These are phyloP conservation scores for Hyphopichia fennica DNA, from an alignment of 1,139 yeast species.

Conservation along the genomic window DNA sequence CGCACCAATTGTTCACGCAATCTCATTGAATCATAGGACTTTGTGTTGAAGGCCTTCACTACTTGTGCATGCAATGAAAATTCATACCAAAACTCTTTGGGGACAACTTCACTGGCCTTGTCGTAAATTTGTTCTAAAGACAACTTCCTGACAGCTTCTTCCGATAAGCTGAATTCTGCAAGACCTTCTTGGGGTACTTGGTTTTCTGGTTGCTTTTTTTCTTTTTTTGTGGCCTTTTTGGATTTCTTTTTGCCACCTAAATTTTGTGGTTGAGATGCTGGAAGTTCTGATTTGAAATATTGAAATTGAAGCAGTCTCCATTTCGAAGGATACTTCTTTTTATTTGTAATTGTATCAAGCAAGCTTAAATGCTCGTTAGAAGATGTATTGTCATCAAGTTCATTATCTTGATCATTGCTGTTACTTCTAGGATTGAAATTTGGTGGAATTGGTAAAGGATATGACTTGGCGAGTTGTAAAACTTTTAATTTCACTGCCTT, in stretches of 20 bases:
- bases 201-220: conserved; percentile 5
- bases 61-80: conserved; percentile 62
- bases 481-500: conserved; percentile 45
- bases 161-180: conserved; percentile 43
- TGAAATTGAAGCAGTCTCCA: conserved; percentile 61
- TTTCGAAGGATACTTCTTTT: conserved; percentile 49
- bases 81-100: conserved; percentile 62
- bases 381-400: conserved; percentile 17
- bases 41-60: conserved; percentile 71
- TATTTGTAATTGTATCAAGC: conserved; percentile 51
- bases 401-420: conserved; percentile 6
- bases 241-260: conserved; percentile 3
- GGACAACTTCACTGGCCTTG: conserved; percentile 57
- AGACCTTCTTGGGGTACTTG: conserved; percentile 38
- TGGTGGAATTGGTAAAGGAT: conserved; percentile 53
- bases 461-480: conserved; percentile 51
- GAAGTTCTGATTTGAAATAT: conserved; percentile 39
- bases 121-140: conserved; percentile 65
- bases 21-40: conserved; percentile 52
- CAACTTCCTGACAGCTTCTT: conserved; percentile 50
- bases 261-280: not conserved
- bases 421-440: conserved; percentile 33
- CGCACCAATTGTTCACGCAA: conserved; percentile 61
- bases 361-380: conserved; percentile 53
- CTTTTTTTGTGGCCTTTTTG: conserved; percentile 9